Conservation (phyloP, 2,329 filamentous ascomycete genomes). For the Exserohilum turcica region DNA sequence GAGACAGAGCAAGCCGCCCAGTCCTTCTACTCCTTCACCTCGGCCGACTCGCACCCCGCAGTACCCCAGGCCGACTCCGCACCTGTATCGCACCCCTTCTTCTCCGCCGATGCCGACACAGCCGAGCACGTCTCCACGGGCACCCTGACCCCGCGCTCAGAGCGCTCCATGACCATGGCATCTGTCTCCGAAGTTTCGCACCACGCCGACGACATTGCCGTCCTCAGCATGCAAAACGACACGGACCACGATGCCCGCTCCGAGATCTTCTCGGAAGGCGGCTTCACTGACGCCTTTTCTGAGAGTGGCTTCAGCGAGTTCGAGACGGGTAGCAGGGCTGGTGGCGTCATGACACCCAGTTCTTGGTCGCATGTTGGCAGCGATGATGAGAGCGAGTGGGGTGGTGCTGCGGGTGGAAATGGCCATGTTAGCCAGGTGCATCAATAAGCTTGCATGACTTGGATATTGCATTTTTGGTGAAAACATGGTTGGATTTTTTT, state of each 20-base stretch:
- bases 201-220: constrained; percentile 42
- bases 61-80: constrained; percentile 7
- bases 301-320: constrained; percentile 43
- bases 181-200: constrained; percentile 35
- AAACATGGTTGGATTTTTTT: background rate
- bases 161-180: constrained; percentile 34
- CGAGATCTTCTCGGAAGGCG: constrained; percentile 43
- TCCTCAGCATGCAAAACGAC: constrained; percentile 44
- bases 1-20: constrained; percentile 32
- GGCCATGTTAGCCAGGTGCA: constrained; percentile 34
- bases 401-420: constrained; percentile 28
- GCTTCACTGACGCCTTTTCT: constrained; percentile 45
- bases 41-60: constrained; percentile 22
- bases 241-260: constrained; percentile 43
- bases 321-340: constrained; percentile 18
- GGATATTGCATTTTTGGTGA: no score
- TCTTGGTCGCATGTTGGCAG: constrained; percentile 50
- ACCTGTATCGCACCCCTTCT: constrained; percentile 10
- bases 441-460: constrained; percentile 16
- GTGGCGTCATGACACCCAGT: constrained; percentile 46
- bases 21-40: constrained; percentile 47
- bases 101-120: constrained; percentile 32
- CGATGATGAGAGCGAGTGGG: constrained; percentile 48
- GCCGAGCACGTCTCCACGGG: constrained; percentile 36
- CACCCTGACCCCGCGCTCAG: constrained; percentile 47